Evolutionary conservation across 202 grass and related monocot species (phyloP), one percentile per base, ranked within the genome.

Genomic region (Schoenoplectus triqueter): DNA sequence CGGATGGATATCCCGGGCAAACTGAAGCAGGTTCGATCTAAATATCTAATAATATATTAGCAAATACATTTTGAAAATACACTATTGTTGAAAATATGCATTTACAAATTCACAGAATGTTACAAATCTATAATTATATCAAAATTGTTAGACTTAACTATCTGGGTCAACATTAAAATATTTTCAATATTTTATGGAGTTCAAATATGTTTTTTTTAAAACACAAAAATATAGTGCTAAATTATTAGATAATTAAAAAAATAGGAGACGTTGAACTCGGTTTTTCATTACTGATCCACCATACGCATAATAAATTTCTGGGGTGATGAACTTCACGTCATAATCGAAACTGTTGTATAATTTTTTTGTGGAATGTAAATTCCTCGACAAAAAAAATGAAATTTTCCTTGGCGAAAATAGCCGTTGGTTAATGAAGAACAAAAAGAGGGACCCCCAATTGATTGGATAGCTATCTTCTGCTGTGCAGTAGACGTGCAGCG

Each of bases 351-450:
- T 31, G 31, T 31, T 1, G 31, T 31, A 31, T 31, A 31, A 31
- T 31, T 31, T 31, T 31, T 49, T 49, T 1, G 3, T 3, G 10
- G 11, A 57, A 57, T 14, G 14, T 5, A 49, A 49, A 7, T 31
- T 49, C 47, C 47, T 5, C 47, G 47, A 49, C 31, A 31, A 49
- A 7, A 15, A 54, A 75, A 54, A 13, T 54, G 71, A 10, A 54
- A 75, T 22, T 11, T 75, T 54, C 4, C 0, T 2, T 3, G 18
- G 10, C 0, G 10, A 76, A 65, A 40, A 69, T 55, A 83, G 65
- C 80, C 64, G 80, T 83, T 83, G 31, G 64, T 83, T 49, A 52
- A 69, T 41, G 31, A 41, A 83, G 80, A 83, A 83, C 54, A 69
- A 82, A 69, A 81, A 1, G 4, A 1, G 4, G 18, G 10, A 46